These are phyloP conservation scores for Backusella macrospora DNA, from an alignment of 192 early-diverging fungal species.

Conservation along the genomic window DNA sequence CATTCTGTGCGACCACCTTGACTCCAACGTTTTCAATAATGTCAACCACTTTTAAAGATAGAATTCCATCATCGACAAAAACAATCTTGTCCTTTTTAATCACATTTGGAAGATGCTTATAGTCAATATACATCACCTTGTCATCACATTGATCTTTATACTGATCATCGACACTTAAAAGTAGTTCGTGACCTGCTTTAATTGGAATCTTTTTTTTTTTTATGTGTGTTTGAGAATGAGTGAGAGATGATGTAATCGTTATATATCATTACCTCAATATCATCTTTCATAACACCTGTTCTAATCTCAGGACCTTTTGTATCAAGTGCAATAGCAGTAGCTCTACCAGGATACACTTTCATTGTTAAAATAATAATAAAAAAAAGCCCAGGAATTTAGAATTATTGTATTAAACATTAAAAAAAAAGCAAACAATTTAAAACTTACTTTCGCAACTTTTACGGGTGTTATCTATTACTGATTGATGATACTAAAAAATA, in stretches of 20 bases:
- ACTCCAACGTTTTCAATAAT: constrained; percentile 47
- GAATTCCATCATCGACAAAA: constrained; percentile 91
- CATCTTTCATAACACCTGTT: constrained; percentile 68
- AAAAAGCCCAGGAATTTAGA: not conserved
- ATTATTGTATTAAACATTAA: constrained; percentile 5
- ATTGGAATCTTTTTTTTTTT: constrained; percentile 49
- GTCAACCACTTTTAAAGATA: constrained; percentile 88
- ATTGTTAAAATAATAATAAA: not conserved
- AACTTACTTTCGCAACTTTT: constrained; percentile 51
- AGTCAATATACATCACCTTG: constrained; percentile 72
- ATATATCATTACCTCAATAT: constrained; percentile 41
- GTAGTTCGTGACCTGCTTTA: constrained; percentile 65
- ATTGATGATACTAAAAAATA: constrained; percentile 54
- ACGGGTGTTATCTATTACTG: constrained; percentile 63
- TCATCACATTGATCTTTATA: constrained; percentile 56
- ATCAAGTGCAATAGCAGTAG: constrained; percentile 75
- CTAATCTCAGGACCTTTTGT: constrained; percentile 85
- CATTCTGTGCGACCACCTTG: constrained; percentile 69
- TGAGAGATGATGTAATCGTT: no score
- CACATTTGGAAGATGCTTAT: constrained; percentile 72
- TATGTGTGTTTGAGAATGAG: not conserved
- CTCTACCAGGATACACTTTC: constrained; percentile 40
- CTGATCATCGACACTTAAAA: constrained; percentile 66
- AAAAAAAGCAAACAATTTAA: not conserved
- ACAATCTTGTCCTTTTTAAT: constrained; percentile 66